These are phyloP conservation scores for Candolleomyces eurysporus DNA, from an alignment of 768 basidiomycete species.

Conservation along the genomic window DNA sequence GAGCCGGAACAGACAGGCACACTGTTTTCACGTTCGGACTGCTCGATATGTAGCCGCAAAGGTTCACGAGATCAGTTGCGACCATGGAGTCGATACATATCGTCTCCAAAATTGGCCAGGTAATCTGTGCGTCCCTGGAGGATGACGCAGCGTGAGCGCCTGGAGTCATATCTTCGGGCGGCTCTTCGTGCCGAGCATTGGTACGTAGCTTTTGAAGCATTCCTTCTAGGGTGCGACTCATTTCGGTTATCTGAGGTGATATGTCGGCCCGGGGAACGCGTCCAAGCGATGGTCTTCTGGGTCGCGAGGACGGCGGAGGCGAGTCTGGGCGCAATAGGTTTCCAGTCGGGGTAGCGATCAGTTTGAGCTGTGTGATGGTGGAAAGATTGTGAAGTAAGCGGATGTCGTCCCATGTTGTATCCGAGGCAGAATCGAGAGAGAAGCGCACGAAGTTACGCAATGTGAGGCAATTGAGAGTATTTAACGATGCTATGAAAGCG, in stretches of 20 bases:
- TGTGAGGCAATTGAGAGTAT: background rate
- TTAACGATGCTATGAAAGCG: background rate
- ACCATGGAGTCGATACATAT: conserved; percentile 5
- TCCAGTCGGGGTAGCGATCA: conserved; percentile 1
- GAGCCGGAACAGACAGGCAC: conserved; percentile 2
- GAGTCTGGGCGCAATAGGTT: background rate
- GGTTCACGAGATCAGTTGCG: background rate
- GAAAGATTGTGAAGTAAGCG: conserved; percentile 2
- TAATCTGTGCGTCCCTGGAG: background rate
- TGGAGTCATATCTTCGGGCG: background rate
- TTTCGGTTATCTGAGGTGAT: conserved; percentile 2
- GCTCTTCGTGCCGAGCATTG: background rate
- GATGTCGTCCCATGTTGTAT: conserved; percentile 4
- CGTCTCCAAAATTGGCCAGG: conserved; percentile 4
- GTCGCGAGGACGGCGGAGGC: background rate
- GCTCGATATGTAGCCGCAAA: background rate
- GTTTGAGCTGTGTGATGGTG: conserved; percentile 2
- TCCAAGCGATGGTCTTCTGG: background rate
- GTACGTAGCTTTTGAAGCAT: conserved; percentile 3
- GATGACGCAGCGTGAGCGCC: background rate
- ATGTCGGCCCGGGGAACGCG: background rate
- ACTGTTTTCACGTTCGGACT: conserved; percentile 2
- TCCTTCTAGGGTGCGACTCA: conserved; percentile 2
- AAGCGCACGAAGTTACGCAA: conserved; percentile 3
- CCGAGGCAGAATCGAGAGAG: conserved; percentile 1